Evolutionary conservation across 2,329 filamentous ascomycete genomes (phyloP).

Genomic region (Talaromyces sp.): DNA sequence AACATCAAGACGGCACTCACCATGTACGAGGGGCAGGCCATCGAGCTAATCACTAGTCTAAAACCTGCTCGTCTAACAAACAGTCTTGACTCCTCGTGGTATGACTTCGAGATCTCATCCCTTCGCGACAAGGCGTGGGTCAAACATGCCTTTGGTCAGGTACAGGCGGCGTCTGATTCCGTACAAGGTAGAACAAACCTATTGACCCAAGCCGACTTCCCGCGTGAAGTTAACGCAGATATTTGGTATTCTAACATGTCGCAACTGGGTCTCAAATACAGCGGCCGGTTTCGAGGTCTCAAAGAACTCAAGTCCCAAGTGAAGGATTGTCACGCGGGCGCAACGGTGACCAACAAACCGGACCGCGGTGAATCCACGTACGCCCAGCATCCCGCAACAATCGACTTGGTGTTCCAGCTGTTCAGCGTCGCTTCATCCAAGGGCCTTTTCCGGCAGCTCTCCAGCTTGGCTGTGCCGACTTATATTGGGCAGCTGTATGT

Average conservation of each 20-base stretch:
- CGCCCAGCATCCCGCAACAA: not conserved
- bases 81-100: not conserved
- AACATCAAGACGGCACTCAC: not conserved
- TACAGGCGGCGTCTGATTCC: not conserved
- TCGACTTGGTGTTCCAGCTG: constrained; percentile 3
- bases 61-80: not conserved
- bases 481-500: not conserved
- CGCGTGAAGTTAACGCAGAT: not conserved
- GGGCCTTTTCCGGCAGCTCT: not conserved
- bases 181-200: not conserved
- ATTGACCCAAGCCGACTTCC: not conserved
- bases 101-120: not conserved
- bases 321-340: not conserved
- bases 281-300: not conserved
- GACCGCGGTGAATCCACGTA: not conserved
- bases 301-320: not conserved
- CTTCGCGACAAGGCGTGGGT: not conserved
- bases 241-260: not conserved
- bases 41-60: not conserved
- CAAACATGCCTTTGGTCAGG: not conserved
- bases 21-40: not conserved
- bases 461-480: not conserved
- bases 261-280: not conserved
- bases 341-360: not conserved
- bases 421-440: not conserved